These are phyloP conservation scores for Cyberlindnera maclurae DNA, from an alignment of 805 yeast genomes.

Conservation along the genomic window DNA sequence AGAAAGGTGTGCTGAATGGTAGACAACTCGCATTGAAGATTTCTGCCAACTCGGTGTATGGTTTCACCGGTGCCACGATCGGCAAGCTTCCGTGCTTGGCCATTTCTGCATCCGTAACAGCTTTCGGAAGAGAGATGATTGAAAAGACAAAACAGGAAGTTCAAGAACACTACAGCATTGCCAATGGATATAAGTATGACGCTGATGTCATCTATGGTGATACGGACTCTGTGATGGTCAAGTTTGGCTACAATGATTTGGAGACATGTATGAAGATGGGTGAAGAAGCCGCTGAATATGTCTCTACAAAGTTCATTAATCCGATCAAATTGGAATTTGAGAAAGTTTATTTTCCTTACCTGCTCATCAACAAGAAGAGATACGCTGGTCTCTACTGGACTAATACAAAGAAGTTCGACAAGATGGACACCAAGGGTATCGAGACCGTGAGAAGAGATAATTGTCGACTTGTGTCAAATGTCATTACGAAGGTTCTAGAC, in stretches of 20 bases:
- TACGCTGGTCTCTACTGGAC: slow-evolving; percentile 99
- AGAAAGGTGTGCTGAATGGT: slow-evolving; percentile 89
- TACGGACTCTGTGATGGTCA: slow-evolving; percentile 98
- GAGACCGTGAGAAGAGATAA: slow-evolving; percentile 98
- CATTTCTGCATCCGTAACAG: slow-evolving; percentile 90
- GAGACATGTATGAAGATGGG: slow-evolving; percentile 86
- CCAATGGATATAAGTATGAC: slow-evolving; percentile 78
- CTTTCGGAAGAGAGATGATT: slow-evolving; percentile 96
- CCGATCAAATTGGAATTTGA: slow-evolving; percentile 96
- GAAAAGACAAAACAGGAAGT: slow-evolving; percentile 85
- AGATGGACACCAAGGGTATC: slow-evolving; percentile 97
- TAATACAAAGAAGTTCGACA: slow-evolving; percentile 81
- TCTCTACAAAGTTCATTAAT: slow-evolving; percentile 66
- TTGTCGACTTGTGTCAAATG: slow-evolving; percentile 89
- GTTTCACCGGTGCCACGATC: slow-evolving; percentile 97
- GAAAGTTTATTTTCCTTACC: slow-evolving; percentile 91
- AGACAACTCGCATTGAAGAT: slow-evolving; percentile 93
- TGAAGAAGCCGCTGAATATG: slow-evolving; percentile 87
- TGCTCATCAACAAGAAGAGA: slow-evolving; percentile 90
- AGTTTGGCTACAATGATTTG: slow-evolving; percentile 79
- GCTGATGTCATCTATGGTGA: slow-evolving; percentile 95
- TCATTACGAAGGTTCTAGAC: slow-evolving; percentile 84
- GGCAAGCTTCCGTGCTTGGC: slow-evolving; percentile 96
- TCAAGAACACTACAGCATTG: slow-evolving; percentile 68
- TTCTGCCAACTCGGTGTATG: slow-evolving; percentile 97